Evolutionary conservation across 208 protist genomes (phyloP), one percentile per base, ranked within the genome.

Genomic region (Wallacemonas sp.): DNA sequence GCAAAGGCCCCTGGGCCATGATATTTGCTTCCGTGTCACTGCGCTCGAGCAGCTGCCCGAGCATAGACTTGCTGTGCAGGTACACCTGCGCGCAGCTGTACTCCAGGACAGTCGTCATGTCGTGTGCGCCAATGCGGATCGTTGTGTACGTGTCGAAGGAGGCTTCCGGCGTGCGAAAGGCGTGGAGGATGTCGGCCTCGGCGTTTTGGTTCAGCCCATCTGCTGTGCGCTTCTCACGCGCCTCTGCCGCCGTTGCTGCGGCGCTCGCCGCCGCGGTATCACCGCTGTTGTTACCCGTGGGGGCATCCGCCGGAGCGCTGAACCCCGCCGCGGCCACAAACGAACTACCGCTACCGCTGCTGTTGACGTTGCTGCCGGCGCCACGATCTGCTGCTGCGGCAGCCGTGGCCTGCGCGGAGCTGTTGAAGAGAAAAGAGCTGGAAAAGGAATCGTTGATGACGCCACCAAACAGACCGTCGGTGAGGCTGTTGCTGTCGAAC

Each of bases 81-180:
- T 50, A 50, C 8, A 91, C 68, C 66, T 95, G 86, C 41, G 77
- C 62, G 37, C 80, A 87, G 65, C 84, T 92, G 69, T 76, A 73
- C 48, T 87, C 69, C 17, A 95, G 71, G 34, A 93, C 74, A 10
- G 55, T 69, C 48, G 73, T 73, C 84, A 93, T 86, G 63, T 92
- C 83, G 17, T 78, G 55, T 6, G 44, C 2, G 5, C 74, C 78
- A 5, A 93, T 78, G n/a, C 63, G 72, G 39, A 86, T 81, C 38
- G 84, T 87, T 15, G 77, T 91, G 62, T 72, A 79, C 17, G 69
- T 81, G 4, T 63, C 53, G 52, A 88, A 89, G 15, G 62, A 19
- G 26, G 44, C 41, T 53, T 87, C 83, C 1, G 86, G 78, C 2
- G 81, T 89, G 54, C 84, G 73, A 62, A 92, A 87, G 37, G 81